phyloP scores from a whole-genome alignment of 371 early-diverging fungal genomes.

The Chytridiales sp. region DNA sequence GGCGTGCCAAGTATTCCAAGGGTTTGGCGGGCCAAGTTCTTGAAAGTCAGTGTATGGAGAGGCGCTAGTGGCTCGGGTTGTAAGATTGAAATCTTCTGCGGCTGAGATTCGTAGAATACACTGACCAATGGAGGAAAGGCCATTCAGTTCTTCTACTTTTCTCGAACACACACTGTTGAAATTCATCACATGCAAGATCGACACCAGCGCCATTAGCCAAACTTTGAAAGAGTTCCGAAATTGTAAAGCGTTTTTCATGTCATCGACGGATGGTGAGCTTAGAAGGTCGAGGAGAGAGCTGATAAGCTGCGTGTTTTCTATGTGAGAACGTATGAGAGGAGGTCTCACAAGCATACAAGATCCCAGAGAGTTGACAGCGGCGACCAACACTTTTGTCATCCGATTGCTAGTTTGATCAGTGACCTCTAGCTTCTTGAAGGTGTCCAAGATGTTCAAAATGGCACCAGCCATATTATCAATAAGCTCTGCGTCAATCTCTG shows the following conservation, averaged over 20 bases:
- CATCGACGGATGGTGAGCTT: too few species aligned
- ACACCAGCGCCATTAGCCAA: constrained; percentile 8
- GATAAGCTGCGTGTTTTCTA: constrained; percentile 1
- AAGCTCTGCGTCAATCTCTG: constrained; percentile 7
- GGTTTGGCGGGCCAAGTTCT: neutral
- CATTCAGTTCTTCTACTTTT: constrained; percentile 13
- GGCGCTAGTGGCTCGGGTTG: neutral
- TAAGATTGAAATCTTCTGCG: constrained; percentile 4
- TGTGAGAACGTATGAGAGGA: neutral
- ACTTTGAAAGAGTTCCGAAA: constrained; percentile 5
- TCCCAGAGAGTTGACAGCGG: too few species aligned
- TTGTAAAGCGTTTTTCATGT: neutral
- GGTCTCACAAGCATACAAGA: too few species aligned
- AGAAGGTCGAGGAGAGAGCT: neutral
- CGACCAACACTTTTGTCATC: constrained; percentile 2
- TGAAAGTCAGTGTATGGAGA: constrained; percentile 5
- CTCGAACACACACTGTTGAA: constrained; percentile 1
- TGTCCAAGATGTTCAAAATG: constrained; percentile 4
- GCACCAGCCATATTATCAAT: neutral
- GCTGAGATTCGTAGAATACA: constrained; percentile 12
- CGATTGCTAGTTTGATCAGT: neutral
- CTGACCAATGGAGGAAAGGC: neutral
- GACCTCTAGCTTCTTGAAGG: constrained; percentile 4
- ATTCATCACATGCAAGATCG: constrained; percentile 1
- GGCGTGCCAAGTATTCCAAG: neutral